Percentiles rank a stretch among this genome's conserved stretches.
These are phyloP conservation scores for Candida smagusa DNA, from an alignment of 1,139 yeast genomes.

Conservation along the genomic window DNA sequence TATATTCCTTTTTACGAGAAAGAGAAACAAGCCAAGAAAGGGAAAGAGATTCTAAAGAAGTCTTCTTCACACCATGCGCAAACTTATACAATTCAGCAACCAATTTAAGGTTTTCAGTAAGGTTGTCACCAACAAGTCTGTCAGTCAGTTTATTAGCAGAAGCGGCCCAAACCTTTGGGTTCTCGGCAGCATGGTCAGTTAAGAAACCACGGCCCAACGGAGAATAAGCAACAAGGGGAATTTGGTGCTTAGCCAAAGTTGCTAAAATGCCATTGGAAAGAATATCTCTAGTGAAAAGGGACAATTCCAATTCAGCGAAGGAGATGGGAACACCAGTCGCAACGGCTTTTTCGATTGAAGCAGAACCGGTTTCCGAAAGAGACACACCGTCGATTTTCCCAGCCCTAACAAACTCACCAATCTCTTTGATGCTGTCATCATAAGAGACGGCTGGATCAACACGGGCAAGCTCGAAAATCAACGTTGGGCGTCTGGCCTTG, in stretches of 20 bases:
- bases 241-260: conserved; percentile 42
- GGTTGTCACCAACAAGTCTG: conserved; percentile 57
- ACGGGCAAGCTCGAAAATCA: conserved; percentile 69
- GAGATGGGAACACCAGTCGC: conserved; percentile 47
- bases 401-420: conserved; percentile 48
- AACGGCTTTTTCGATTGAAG: conserved; percentile 56
- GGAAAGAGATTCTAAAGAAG: conserved; percentile 67
- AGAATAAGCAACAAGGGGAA: conserved; percentile 75
- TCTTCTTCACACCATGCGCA: conserved; percentile 44
- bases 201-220: conserved; percentile 80
- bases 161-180: conserved; percentile 23
- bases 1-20: conserved; percentile 23
- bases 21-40: conserved; percentile 63
- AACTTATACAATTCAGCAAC: conserved; percentile 41
- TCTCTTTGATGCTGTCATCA: conserved; percentile 47
- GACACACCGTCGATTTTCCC: conserved; percentile 67
- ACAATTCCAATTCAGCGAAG: conserved; percentile 73
- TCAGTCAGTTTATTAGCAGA: conserved; percentile 36
- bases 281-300: conserved; percentile 62
- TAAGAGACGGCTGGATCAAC: conserved; percentile 50
- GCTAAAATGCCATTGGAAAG: conserved; percentile 58
- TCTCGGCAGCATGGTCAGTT: conserved; percentile 53
- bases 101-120: conserved; percentile 48
- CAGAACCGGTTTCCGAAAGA: conserved; percentile 65
- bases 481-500: conserved; percentile 29